Evolutionary conservation across 169 alveolate species (phyloP).

Genomic region (Eimeria zaria): DNA sequence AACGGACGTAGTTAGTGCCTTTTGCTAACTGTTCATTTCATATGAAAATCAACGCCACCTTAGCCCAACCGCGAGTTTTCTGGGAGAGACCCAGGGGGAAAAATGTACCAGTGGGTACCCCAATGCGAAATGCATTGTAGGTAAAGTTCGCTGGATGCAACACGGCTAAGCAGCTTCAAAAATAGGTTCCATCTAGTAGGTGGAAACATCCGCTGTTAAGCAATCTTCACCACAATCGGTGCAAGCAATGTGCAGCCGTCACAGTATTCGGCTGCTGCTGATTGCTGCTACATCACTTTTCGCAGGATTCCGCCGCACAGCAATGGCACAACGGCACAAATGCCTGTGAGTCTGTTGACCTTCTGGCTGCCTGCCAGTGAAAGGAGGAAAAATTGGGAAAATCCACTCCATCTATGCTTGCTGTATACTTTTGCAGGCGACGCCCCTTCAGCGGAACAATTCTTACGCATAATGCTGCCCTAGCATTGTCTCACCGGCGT

Average conservation of each 20-base stretch:
- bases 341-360: not conserved
- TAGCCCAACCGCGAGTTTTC: not conserved
- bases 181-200: not conserved
- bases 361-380: slow-evolving; percentile 23
- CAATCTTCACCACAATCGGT: not conserved
- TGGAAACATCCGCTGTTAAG: not conserved
- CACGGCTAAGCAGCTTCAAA: not conserved
- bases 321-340: not conserved
- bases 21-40: too few species aligned
- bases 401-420: not conserved
- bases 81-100: not conserved
- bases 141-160: not conserved
- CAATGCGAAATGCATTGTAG: not conserved
- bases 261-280: too few species aligned
- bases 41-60: not conserved
- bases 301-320: not conserved
- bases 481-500: slow-evolving; percentile 41
- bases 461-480: not conserved
- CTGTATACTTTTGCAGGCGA: not conserved
- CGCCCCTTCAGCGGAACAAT: not conserved
- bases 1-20: too few species aligned
- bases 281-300: too few species aligned
- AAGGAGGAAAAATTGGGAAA: not conserved
- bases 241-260: not conserved
- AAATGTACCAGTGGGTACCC: not conserved